A percentile compares a stretch with the other conserved stretches of the same genome.
phyloP scores from a whole-genome alignment of 345 rosid species.

The Turritis glabra region DNA sequence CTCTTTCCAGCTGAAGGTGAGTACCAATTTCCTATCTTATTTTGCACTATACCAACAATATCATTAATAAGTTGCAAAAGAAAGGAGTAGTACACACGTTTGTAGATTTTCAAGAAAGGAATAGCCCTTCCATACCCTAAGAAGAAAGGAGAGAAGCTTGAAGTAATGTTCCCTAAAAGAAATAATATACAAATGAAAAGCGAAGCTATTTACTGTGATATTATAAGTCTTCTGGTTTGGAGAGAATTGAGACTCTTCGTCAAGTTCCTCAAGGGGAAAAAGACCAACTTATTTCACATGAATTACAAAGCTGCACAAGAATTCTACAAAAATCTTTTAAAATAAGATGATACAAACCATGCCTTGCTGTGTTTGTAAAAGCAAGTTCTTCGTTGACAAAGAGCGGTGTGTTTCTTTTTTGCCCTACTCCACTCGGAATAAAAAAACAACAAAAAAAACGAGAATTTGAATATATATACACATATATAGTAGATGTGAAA shows the following conservation, averaged over 20 bases:
- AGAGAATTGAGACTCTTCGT: slow-evolving; percentile 58
- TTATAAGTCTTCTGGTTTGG: slow-evolving; percentile 79
- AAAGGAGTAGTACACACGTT: slow-evolving; percentile 45
- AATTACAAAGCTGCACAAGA: neutral
- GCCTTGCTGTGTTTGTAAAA: slow-evolving; percentile 56
- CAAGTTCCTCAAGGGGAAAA: slow-evolving; percentile 52
- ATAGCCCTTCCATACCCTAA: slow-evolving; percentile 76
- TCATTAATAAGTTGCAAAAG: neutral
- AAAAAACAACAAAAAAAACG: neutral
- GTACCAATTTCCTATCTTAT: slow-evolving; percentile 14
- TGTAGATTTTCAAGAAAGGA: slow-evolving; percentile 69
- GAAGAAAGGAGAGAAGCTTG: slow-evolving; percentile 7
- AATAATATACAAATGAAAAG: slow-evolving; percentile 10
- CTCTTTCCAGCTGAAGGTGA: slow-evolving; percentile 68
- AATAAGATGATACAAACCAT: slow-evolving; percentile 44
- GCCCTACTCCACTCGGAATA: neutral
- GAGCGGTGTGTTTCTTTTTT: slow-evolving; percentile 8
- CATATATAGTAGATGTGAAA: too few relatives aligned
- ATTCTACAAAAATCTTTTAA: neutral
- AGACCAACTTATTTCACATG: neutral
- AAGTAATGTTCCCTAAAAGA: neutral
- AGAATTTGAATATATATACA: too few relatives aligned
- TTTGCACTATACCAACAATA: neutral
- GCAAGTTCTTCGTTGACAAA: slow-evolving; percentile 51
- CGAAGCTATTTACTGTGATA: slow-evolving; percentile 46